Evolutionary conservation across 495 filamentous ascomycete genomes (phyloP).

Genomic region (Neurospora sublineolata): DNA sequence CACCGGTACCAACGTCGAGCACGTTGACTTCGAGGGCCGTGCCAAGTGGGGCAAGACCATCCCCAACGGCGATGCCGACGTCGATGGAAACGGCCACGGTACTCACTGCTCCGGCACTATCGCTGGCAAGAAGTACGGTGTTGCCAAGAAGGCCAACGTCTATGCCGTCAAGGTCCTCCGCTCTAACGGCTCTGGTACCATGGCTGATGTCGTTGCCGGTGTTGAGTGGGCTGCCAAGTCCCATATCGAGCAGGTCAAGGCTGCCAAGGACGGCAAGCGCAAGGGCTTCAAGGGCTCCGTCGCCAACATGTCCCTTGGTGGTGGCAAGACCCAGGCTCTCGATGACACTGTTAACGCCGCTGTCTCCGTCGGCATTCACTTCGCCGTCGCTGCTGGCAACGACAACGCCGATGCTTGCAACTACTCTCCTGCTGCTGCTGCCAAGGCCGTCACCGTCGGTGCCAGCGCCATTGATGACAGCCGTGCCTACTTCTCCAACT

Average conservation of each 20-base stretch:
- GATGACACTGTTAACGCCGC: slow-evolving; percentile 91
- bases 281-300: slow-evolving; percentile 97
- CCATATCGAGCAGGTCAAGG: slow-evolving; percentile 62
- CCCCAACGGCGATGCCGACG: slow-evolving; percentile 68
- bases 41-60: slow-evolving; percentile 96
- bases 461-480: slow-evolving; percentile 87
- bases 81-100: slow-evolving; percentile 96
- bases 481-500: slow-evolving; percentile 99
- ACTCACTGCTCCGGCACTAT: slow-evolving; percentile 99
- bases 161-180: slow-evolving; percentile 96
- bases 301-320: slow-evolving; percentile 98
- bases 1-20: slow-evolving; percentile 85
- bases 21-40: slow-evolving; percentile 95
- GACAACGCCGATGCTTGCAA: slow-evolving; percentile 98
- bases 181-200: slow-evolving; percentile 94
- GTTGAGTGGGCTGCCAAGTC: slow-evolving; percentile 85
- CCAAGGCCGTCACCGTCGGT: slow-evolving; percentile 90
- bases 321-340: slow-evolving; percentile 83
- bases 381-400: slow-evolving; percentile 95
- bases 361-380: slow-evolving; percentile 82
- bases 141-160: slow-evolving; percentile 95
- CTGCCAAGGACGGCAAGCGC: slow-evolving; percentile 68
- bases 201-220: slow-evolving; percentile 97
- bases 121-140: slow-evolving; percentile 96
- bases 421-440: slow-evolving; percentile 95